Evolutionary conservation across 2,329 filamentous ascomycete species (phyloP).

Genomic region (Pseudopithomyces maydicus): DNA sequence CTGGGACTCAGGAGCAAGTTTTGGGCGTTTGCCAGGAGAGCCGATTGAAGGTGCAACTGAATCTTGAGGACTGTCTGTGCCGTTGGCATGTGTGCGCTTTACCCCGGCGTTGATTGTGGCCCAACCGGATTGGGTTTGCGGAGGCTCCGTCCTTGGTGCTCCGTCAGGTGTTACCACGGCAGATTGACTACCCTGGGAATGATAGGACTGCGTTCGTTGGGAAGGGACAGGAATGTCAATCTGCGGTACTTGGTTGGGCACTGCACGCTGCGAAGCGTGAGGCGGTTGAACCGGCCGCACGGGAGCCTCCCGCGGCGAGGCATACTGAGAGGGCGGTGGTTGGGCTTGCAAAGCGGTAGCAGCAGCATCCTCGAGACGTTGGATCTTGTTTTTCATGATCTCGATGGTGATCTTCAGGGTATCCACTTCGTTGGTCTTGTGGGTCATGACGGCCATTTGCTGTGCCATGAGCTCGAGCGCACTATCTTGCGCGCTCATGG

Average conservation of each 20-base stretch:
- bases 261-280: slow-evolving; percentile 18
- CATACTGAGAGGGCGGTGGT: slow-evolving; percentile 11
- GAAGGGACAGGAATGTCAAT: slow-evolving; percentile 23
- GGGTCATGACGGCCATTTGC: slow-evolving; percentile 47
- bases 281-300: slow-evolving; percentile 19
- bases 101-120: slow-evolving; percentile 49
- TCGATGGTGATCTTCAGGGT: slow-evolving; percentile 53
- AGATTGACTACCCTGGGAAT: slow-evolving; percentile 19
- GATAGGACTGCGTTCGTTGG: slow-evolving; percentile 19
- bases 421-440: slow-evolving; percentile 54
- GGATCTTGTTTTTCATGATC: slow-evolving; percentile 54
- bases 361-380: slow-evolving; percentile 42
- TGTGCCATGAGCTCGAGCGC: slow-evolving; percentile 53
- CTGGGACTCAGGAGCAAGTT: slow-evolving; percentile 41
- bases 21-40: slow-evolving; percentile 52
- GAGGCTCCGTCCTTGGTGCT: slow-evolving; percentile 23
- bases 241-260: slow-evolving; percentile 13
- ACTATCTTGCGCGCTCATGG: slow-evolving; percentile 34
- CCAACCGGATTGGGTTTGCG: slow-evolving; percentile 44
- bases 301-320: slow-evolving; percentile 17
- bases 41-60: slow-evolving; percentile 34
- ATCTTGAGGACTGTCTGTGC: slow-evolving; percentile 39
- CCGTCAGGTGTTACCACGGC: slow-evolving; percentile 21
- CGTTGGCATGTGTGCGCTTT: slow-evolving; percentile 46
- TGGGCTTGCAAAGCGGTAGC: slow-evolving; percentile 13